A percentile compares a stretch with the other conserved stretches of the same genome.
Conservation (phyloP, 257 asterid genomes). For the Mentha longifolia region DNA sequence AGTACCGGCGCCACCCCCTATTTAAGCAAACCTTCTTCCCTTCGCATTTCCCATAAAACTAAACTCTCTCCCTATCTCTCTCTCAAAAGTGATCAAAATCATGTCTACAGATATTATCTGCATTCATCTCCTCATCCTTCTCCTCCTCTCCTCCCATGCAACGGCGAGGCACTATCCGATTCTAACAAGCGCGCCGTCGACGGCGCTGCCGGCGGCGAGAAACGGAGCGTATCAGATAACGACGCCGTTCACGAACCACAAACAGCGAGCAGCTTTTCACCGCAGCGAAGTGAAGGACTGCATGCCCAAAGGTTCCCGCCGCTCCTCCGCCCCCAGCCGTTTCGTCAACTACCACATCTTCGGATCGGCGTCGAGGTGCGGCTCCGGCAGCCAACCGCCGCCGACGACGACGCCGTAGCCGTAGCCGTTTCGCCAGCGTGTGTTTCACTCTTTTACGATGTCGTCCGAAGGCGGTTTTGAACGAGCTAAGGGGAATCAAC, state of each 20-base stretch:
- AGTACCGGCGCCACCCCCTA: slow-evolving; percentile 38
- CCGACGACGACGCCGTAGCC: background rate
- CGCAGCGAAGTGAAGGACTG: slow-evolving; percentile 54
- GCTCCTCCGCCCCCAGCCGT: slow-evolving; percentile 86
- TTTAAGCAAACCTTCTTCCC: slow-evolving; percentile 43
- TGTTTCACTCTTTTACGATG: background rate
- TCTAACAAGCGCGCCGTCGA: slow-evolving; percentile 59
- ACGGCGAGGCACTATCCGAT: slow-evolving; percentile 65
- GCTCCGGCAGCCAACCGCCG: slow-evolving; percentile 32
- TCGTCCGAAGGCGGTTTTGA: slow-evolving; percentile 23
- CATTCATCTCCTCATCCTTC: slow-evolving; percentile 33
- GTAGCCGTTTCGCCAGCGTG: background rate
- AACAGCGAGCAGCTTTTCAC: slow-evolving; percentile 36
- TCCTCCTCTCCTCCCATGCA: slow-evolving; percentile 36
- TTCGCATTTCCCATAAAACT: slow-evolving; percentile 26
- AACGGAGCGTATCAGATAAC: slow-evolving; percentile 22
- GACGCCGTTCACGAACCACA: slow-evolving; percentile 48
- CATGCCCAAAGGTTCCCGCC: slow-evolving; percentile 76
- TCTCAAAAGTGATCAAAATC: background rate
- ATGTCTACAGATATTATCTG: slow-evolving; percentile 29
- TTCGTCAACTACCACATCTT: slow-evolving; percentile 59
- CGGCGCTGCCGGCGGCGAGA: slow-evolving; percentile 42
- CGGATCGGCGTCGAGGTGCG: slow-evolving; percentile 54
- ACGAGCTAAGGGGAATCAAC: background rate
- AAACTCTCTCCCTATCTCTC: background rate